Conservation (phyloP, 768 basidiomycete species). For the Mycena capillaripes region DNA sequence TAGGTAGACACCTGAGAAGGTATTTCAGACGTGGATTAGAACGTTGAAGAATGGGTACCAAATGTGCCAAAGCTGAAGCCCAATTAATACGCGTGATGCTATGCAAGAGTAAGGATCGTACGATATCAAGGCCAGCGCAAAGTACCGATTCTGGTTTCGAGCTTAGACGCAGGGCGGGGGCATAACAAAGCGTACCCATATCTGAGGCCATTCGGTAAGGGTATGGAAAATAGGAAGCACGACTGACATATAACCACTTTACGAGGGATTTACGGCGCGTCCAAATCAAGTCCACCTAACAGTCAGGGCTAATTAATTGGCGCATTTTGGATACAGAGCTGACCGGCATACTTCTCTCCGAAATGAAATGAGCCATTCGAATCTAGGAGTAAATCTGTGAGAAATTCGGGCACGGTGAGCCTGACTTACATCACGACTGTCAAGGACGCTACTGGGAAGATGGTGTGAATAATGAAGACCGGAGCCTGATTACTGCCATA, state of each 20-base stretch:
- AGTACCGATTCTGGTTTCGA: background rate
- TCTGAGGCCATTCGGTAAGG: background rate
- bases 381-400: background rate
- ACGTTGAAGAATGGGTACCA: background rate
- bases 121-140: background rate
- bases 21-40: background rate
- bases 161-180: background rate
- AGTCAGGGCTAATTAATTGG: background rate
- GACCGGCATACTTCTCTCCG: background rate
- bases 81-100: background rate
- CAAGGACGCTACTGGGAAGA: background rate
- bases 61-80: background rate
- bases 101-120: background rate
- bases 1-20: background rate
- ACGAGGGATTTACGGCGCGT: background rate
- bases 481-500: background rate
- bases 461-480: background rate
- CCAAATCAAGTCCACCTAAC: background rate
- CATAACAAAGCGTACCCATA: background rate
- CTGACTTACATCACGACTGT: background rate
- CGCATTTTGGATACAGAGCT: background rate
- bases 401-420: background rate
- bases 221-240: background rate
- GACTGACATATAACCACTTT: background rate
- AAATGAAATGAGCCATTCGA: background rate